Evolutionary conservation across 1,139 yeast species (phyloP), one percentile per base, ranked within the genome.

Genomic region (Pichia sp.): DNA sequence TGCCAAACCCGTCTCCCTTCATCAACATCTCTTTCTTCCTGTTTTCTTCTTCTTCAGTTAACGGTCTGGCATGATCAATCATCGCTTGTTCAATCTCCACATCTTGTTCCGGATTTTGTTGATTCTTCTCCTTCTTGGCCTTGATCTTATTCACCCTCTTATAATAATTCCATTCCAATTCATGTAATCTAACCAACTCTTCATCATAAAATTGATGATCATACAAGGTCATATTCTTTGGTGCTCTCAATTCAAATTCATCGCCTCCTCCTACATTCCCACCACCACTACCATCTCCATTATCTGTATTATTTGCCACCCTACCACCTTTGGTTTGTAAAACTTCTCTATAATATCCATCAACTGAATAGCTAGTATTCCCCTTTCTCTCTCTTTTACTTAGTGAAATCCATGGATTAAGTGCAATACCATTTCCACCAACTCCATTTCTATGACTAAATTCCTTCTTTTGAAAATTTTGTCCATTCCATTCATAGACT

Each of bases 401-500:
- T 2, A 91, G 90, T 56, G 84, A 81, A 55, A 85, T 81, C 88
- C 88, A 84, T 13, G 79, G 57, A 74, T 19, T n/a, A 31, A 22
- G 30, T 2, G 11, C 11, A 28, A 28, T 28, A 5, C 30, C 30
- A 31, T 29, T 22, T 3, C 25, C 42, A 34, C 7, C 8, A 29
- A 46, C 71, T 67, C 25, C 74, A 72, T 38, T 25, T 42, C 13
- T 31, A 31, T 22, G 25, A 4, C 7, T 75, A 66, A 46, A 72
- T 41, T 75, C 76, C 59, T 83, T 83, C 73, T 84, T 85, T 67
- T 84, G 84, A 70, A 85, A 86, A 62, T 84, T 85, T 58, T 84
- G 83, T 47, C 95, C 95, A 66, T 86, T 84, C 95, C 95, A 86
- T 67, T 86, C 93, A 66, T 86, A 86, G 9, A 87, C 90, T 2